Conservation (phyloP, 1,139 yeast species). For the Nakaseomyces sp. region DNA sequence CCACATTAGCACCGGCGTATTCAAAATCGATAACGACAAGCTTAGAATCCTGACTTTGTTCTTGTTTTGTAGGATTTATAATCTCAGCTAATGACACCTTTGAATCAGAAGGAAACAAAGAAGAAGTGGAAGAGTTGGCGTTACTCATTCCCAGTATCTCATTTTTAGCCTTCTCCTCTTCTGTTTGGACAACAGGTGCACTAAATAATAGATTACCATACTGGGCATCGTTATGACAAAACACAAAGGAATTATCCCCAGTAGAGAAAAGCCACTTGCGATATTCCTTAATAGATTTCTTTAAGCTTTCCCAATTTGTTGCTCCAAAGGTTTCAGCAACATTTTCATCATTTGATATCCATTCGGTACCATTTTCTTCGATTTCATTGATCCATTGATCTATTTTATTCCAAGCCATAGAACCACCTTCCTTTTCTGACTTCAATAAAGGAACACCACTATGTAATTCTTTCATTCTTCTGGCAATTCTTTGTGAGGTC, state of each 20-base stretch:
- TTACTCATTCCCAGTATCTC: slow-evolving; percentile 29
- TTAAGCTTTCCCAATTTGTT: slow-evolving; percentile 43
- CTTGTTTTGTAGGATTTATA: slow-evolving; percentile 32
- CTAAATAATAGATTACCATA: slow-evolving; percentile 75
- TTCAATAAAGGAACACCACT: slow-evolving; percentile 59
- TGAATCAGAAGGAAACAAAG: slow-evolving; percentile 29
- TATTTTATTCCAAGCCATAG: slow-evolving; percentile 63
- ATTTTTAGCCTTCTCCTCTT: slow-evolving; percentile 13
- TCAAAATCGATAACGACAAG: slow-evolving; percentile 94
- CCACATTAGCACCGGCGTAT: slow-evolving; percentile 87
- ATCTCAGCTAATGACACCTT: slow-evolving; percentile 32
- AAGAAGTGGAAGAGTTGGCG: slow-evolving; percentile 11
- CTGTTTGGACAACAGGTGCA: slow-evolving; percentile 25
- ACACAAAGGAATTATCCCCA: slow-evolving; percentile 49
- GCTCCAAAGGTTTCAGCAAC: slow-evolving; percentile 41
- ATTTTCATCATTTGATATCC: slow-evolving; percentile 28
- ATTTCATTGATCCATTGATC: slow-evolving; percentile 62
- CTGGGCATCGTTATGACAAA: slow-evolving; percentile 94
- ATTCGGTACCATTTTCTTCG: slow-evolving; percentile 33
- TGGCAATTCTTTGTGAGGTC: slow-evolving; percentile 76
- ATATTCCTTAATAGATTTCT: slow-evolving; percentile 41
- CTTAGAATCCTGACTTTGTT: slow-evolving; percentile 52
- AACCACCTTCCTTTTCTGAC: slow-evolving; percentile 46
- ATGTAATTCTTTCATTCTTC: slow-evolving; percentile 94
- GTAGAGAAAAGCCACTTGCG: slow-evolving; percentile 50